Evolutionary conservation across 306 rosid genomes (phyloP).

Genomic region (Prosopis cineraria): DNA sequence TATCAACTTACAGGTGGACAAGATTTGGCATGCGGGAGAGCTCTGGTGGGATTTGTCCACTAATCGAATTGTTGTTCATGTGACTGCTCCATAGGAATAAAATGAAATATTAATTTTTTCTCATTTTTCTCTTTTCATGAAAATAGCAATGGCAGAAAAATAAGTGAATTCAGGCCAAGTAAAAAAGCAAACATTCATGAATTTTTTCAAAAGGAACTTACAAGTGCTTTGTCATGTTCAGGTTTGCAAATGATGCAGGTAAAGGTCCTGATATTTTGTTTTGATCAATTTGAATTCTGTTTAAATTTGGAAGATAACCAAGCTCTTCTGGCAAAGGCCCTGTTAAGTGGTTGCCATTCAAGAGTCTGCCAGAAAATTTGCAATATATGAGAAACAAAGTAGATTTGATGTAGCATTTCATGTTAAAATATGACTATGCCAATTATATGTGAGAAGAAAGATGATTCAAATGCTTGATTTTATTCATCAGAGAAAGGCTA

Average conservation of each 20-base stretch:
- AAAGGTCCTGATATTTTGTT: constrained; percentile 73
- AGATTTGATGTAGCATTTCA: constrained; percentile 5
- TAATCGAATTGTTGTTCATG: constrained; percentile 96
- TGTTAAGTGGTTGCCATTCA: constrained; percentile 72
- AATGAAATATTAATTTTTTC: constrained; percentile 21
- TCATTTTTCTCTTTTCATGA: not conserved
- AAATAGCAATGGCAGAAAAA: not conserved
- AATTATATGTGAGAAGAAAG: not conserved
- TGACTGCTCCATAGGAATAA: constrained; percentile 66
- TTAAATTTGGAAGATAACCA: constrained; percentile 65
- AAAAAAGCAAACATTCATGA: not conserved
- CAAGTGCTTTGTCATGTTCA: constrained; percentile 66
- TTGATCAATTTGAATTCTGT: constrained; percentile 73
- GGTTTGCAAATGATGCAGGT: constrained; percentile 74
- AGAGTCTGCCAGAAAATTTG: constrained; percentile 57
- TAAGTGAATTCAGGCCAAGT: not conserved
- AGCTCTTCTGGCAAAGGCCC: constrained; percentile 79
- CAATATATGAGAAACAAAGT: constrained; percentile 24
- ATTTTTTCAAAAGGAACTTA: constrained; percentile 43
- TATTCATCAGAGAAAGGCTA: not conserved
- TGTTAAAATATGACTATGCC: constrained; percentile 14
- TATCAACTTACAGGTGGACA: constrained; percentile 71
- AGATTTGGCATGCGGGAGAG: constrained; percentile 62
- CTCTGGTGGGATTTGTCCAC: constrained; percentile 74
- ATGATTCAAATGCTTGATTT: not conserved